Percentiles rank a stretch among this genome's conserved stretches.
These are phyloP conservation scores for Solanum hybrid DNA, from an alignment of 305 asterid genomes.

Conservation along the genomic window DNA sequence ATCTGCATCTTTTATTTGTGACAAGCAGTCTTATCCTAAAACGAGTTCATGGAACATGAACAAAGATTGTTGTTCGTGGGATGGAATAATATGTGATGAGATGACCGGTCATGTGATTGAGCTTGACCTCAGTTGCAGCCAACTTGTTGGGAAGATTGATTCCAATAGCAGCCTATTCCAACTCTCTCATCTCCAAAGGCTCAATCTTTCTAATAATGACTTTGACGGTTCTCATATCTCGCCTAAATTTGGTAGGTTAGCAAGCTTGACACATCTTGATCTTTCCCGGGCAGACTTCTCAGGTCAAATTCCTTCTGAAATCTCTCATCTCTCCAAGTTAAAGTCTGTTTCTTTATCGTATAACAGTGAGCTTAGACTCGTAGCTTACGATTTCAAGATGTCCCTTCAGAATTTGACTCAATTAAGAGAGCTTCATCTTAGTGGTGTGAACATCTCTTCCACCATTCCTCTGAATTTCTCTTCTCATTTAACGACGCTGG, in stretches of 20 bases:
- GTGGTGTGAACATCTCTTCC: neutral
- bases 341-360: fast-evolving
- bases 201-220: neutral
- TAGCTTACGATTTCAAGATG: neutral
- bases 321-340: neutral
- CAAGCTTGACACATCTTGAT: slow-evolving; percentile 1
- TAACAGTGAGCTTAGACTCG: neutral
- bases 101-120: neutral
- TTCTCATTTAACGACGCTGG: neutral
- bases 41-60: neutral
- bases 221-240: neutral
- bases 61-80: neutral
- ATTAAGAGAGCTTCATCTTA: neutral
- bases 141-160: neutral
- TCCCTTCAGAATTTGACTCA: neutral
- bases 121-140: neutral
- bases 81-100: neutral
- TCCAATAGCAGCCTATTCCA: neutral
- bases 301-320: neutral
- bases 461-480: neutral
- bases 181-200: neutral
- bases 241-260: neutral
- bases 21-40: neutral
- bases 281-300: fast-evolving
- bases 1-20: neutral